Evolutionary conservation across 2,329 filamentous ascomycete species (phyloP).

Genomic region (Dactylellina drechsleri): DNA sequence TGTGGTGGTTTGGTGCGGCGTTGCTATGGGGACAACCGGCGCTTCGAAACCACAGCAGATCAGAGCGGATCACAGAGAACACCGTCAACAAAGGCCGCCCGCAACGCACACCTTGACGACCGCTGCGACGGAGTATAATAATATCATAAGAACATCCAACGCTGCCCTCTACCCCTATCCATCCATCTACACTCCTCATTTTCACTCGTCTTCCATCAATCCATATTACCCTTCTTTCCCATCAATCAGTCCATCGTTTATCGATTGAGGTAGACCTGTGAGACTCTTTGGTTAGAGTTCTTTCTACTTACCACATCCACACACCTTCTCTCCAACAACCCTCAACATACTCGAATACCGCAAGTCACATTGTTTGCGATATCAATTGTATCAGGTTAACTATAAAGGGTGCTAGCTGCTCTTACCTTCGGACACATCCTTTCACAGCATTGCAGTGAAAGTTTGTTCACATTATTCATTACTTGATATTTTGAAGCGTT

Average conservation of each 20-base stretch:
- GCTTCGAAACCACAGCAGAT: conserved; percentile 34
- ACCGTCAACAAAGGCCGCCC: conserved; percentile 42
- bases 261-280: neutral
- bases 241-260: conserved; percentile 12
- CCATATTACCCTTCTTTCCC: neutral
- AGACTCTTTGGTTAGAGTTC: conserved; percentile 48
- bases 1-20: neutral
- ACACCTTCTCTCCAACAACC: neutral
- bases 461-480: neutral
- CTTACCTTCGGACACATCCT: conserved; percentile 12
- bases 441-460: neutral
- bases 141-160: neutral
- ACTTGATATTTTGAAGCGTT: neutral
- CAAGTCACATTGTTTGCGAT: neutral
- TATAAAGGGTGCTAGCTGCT: neutral
- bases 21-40: conserved; percentile 54
- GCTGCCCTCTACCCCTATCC: conserved; percentile 5
- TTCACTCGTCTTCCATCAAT: neutral
- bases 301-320: neutral
- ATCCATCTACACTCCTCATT: conserved; percentile 45
- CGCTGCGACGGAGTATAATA: neutral
- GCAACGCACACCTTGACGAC: conserved; percentile 14
- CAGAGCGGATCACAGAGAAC: neutral
- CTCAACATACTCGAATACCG: neutral
- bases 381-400: neutral